Evolutionary conservation across 257 asterid species (phyloP), one percentile per base, ranked within the genome.

Genomic region (Primulina eburnea): DNA sequence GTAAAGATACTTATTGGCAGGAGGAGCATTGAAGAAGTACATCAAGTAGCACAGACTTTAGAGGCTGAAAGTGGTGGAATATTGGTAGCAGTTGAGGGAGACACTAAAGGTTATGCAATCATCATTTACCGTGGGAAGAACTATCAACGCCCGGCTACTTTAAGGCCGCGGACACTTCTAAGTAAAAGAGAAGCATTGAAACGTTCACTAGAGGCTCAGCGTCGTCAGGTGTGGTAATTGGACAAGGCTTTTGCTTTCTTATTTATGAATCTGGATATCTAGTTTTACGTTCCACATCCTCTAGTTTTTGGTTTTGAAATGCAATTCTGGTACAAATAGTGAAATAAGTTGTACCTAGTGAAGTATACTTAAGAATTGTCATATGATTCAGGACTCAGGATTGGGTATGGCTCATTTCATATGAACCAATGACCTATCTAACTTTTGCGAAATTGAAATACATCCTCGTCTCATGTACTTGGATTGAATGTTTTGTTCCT

Each of bases 21-120:
- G 67, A 89, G 84, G 81, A 81, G 77, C 80, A 80, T 82, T 52
- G 89, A 89, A 75, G 97, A 91, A 85, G 80, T 91, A 77, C 80
- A 84, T 74, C 87, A 72, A 70, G 76, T 80, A 67, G 97, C 99
- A 68, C 84, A 85, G 59, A 85, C 82, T 70, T 83, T 94, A 65
- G 99, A 91, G 81, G 80, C 89, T 69, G 99, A 91, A 79, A 91
- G 99, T 75, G 97, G 99, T 65, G 99, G 99, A 65, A 91, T 94
- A 73, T 85, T 94, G 81, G 95, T 94, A 38, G 95, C 99, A 75
- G 88, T 91, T 73, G 99, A 94, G 76, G 87, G 72, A 72, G 92
- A 83, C 73, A 91, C 84, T 69, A 91, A 91, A 77, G 99, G 99
- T 72, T 80, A 81, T 71, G 92, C 88, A 8, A 91, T 94, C 68